Conservation (phyloP, 805 yeast species). For the Dipodascus geniculatus region DNA sequence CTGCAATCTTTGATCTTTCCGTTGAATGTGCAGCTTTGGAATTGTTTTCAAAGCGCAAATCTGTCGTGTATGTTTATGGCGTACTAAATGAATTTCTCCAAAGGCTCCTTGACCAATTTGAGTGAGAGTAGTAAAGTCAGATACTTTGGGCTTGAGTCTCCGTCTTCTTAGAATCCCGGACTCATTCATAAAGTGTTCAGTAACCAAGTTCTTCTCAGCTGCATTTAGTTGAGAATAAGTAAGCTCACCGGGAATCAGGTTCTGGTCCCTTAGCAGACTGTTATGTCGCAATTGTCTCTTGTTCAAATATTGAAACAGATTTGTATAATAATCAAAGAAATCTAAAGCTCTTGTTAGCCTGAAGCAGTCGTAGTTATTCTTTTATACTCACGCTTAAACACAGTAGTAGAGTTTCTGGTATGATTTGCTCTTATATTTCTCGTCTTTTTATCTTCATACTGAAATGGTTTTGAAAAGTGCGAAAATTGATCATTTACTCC, state of each 20-base stretch:
- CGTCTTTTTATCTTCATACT: not conserved
- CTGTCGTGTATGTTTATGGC: conserved; percentile 87
- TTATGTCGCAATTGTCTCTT: not conserved
- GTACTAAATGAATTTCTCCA: conserved; percentile 94
- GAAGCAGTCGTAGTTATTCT: too few species aligned
- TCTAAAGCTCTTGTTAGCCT: not conserved
- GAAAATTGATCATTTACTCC: not conserved
- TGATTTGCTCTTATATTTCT: not conserved
- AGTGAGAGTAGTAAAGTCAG: conserved; percentile 91
- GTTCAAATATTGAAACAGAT: not conserved
- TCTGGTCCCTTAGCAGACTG: not conserved
- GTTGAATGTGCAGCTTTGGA: conserved; percentile 73
- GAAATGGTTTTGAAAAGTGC: not conserved
- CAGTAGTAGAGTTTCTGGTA: not conserved
- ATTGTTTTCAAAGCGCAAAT: conserved; percentile 90
- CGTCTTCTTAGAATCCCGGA: conserved; percentile 67
- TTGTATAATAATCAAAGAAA: not conserved
- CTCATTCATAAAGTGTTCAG: not conserved
- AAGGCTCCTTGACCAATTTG: conserved; percentile 99
- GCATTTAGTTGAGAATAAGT: not conserved
- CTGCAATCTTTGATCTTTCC: conserved; percentile 90
- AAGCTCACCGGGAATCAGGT: not conserved
- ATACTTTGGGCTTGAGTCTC: conserved; percentile 82
- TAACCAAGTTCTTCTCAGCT: not conserved
- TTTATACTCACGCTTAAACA: not conserved